Evolutionary conservation across 164 flowering plant species (phyloP).

Genomic region (Chimonanthus praecox): DNA sequence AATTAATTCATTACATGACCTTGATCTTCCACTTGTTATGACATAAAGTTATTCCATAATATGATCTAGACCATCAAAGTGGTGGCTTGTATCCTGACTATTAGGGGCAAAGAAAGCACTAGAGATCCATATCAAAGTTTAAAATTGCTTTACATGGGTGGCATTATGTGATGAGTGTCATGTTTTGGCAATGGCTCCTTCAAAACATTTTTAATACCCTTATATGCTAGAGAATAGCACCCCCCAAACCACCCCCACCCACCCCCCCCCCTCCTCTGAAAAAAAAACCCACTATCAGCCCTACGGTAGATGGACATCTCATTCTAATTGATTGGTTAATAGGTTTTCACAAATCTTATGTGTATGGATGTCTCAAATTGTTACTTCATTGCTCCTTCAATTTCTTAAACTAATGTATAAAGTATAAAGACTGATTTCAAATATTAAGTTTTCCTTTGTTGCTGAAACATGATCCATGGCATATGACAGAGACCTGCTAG

Average conservation of each 20-base stretch:
- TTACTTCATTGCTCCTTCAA: neutral
- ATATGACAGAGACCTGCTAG: slow-evolving; percentile 63
- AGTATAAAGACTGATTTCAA: neutral
- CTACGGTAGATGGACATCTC: no score
- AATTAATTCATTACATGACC: no score
- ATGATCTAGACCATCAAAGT: neutral
- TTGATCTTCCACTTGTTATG: no score
- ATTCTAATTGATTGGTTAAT: no score
- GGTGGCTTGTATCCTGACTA: neutral
- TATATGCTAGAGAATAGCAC: no score
- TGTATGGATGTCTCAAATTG: neutral
- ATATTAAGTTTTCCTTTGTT: neutral
- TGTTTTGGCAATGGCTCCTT: neutral
- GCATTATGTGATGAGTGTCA: neutral
- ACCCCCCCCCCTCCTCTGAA: no score
- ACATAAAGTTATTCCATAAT: no score
- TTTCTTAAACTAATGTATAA: neutral
- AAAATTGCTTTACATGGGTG: neutral
- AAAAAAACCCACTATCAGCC: no score
- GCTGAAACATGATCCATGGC: neutral
- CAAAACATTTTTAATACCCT: no score
- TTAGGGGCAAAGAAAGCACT: neutral
- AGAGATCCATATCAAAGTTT: neutral
- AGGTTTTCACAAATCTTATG: neutral
- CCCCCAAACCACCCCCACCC: no score